Percentiles rank a stretch among this genome's conserved stretches.
These are phyloP conservation scores for Ascosphaera apis DNA, from an alignment of 2,329 filamentous ascomycete genomes.

Conservation along the genomic window DNA sequence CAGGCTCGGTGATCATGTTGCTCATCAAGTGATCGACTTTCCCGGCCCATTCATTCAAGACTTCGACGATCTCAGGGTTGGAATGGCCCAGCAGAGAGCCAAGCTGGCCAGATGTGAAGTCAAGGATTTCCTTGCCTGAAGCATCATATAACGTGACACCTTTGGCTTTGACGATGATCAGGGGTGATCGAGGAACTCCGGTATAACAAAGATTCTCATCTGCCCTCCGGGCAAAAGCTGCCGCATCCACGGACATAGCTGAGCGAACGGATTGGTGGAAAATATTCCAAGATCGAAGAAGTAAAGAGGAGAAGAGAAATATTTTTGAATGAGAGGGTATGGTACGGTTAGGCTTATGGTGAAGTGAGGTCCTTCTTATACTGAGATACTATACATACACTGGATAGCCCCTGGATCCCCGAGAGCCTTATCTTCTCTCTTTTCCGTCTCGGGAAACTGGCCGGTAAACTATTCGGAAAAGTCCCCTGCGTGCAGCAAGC, in stretches of 20 bases:
- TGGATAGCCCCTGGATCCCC: too few relatives aligned
- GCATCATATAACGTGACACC: conserved; percentile 26
- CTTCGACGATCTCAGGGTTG: conserved; percentile 33
- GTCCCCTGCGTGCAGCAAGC: too few relatives aligned
- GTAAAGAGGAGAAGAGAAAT: not conserved
- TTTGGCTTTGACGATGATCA: conserved; percentile 22
- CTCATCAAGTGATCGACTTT: conserved; percentile 36
- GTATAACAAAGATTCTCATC: conserved; percentile 22
- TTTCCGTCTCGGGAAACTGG: too few relatives aligned
- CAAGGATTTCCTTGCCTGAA: conserved; percentile 24
- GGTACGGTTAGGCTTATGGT: too few relatives aligned
- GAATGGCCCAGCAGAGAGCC: conserved; percentile 34
- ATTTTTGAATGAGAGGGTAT: not conserved
- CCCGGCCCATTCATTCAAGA: conserved; percentile 25
- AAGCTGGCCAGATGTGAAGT: conserved; percentile 40
- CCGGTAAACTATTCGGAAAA: too few relatives aligned
- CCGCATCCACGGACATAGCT: conserved; percentile 7
- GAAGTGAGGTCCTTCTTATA: too few relatives aligned
- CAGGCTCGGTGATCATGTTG: conserved; percentile 34
- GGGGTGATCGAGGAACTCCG: conserved; percentile 12
- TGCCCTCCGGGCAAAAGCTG: conserved; percentile 15
- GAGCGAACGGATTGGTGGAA: too few relatives aligned
- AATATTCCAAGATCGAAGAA: not conserved
- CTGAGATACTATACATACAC: too few relatives aligned
- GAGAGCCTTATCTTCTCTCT: too few relatives aligned